A percentile compares a stretch with the other conserved stretches of the same genome.
Evolutionary conservation across 352 stramenopile species (phyloP).

Genomic region (Phytopythium delawarense): DNA sequence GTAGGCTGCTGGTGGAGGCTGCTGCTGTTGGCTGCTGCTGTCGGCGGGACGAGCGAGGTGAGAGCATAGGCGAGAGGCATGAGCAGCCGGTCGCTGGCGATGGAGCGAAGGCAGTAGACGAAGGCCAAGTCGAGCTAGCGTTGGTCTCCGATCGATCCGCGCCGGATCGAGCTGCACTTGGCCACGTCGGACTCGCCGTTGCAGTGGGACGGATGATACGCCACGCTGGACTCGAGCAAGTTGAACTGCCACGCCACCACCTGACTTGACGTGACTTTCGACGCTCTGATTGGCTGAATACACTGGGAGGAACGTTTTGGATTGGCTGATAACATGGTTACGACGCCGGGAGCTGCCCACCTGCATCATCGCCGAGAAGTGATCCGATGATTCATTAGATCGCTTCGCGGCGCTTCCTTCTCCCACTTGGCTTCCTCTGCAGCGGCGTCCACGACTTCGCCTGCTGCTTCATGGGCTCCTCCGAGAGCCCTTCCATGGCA

Average conservation of each 20-base stretch:
- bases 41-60: no score
- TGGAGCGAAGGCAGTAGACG: no score
- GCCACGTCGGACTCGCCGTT: slow-evolving; percentile 1
- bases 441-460: neutral
- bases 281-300: neutral
- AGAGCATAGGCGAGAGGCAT: no score
- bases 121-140: no score
- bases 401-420: no score
- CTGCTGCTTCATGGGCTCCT: no score
- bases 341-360: neutral
- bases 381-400: no score
- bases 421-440: neutral
- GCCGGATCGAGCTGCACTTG: no score
- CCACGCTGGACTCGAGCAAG: slow-evolving; percentile 1
- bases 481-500: neutral
- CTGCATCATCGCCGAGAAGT: neutral
- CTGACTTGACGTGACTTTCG: neutral
- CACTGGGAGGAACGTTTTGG: neutral
- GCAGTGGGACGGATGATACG: neutral
- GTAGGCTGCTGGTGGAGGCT: slow-evolving; percentile 2
- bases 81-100: no score
- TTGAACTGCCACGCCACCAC: neutral
- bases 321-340: slow-evolving; percentile 4
- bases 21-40: no score
- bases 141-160: no score